Conservation (phyloP, 495 filamentous ascomycete genomes). For the Penicillium samsonianum region DNA sequence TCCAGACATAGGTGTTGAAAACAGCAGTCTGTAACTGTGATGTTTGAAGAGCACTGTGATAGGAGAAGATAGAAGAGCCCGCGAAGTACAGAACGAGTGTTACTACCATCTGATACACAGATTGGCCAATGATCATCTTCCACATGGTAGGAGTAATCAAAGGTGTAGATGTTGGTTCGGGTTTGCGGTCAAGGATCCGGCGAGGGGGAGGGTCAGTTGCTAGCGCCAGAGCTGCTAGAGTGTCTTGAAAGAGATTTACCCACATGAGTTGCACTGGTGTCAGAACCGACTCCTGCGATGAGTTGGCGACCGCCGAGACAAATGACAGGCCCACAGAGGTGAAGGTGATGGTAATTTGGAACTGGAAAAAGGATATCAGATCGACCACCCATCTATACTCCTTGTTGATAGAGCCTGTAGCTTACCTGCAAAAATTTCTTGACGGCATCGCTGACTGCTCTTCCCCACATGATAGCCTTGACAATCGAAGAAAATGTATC, state of each 20-base stretch:
- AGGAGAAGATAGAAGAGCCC: slow-evolving; percentile 54
- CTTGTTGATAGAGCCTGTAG: no score
- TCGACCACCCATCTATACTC: background rate
- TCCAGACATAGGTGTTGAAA: slow-evolving; percentile 81
- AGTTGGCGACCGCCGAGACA: slow-evolving; percentile 61
- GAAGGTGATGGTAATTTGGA: slow-evolving; percentile 78
- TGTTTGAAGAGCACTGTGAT: background rate
- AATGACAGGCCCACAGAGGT: slow-evolving; percentile 73
- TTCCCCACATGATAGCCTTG: slow-evolving; percentile 73
- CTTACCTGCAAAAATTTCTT: slow-evolving; percentile 69
- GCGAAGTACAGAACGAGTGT: slow-evolving; percentile 68
- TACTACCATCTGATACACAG: slow-evolving; percentile 69
- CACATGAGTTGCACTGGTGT: slow-evolving; percentile 77
- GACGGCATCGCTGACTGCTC: slow-evolving; percentile 73
- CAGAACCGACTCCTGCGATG: slow-evolving; percentile 61
- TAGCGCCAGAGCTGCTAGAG: slow-evolving; percentile 72
- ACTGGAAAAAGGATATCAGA: slow-evolving; percentile 47
- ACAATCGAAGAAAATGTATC: slow-evolving; percentile 80
- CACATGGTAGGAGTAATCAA: slow-evolving; percentile 71
- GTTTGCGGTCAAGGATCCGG: slow-evolving; percentile 62
- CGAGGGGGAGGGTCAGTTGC: slow-evolving; percentile 70
- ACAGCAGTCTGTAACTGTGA: slow-evolving; percentile 58
- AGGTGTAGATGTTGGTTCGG: slow-evolving; percentile 64
- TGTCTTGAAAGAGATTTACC: slow-evolving; percentile 83
- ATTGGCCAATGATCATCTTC: slow-evolving; percentile 80